Evolutionary conservation across 345 rosid species (phyloP).

Genomic region (Syzygium aromaticum): DNA sequence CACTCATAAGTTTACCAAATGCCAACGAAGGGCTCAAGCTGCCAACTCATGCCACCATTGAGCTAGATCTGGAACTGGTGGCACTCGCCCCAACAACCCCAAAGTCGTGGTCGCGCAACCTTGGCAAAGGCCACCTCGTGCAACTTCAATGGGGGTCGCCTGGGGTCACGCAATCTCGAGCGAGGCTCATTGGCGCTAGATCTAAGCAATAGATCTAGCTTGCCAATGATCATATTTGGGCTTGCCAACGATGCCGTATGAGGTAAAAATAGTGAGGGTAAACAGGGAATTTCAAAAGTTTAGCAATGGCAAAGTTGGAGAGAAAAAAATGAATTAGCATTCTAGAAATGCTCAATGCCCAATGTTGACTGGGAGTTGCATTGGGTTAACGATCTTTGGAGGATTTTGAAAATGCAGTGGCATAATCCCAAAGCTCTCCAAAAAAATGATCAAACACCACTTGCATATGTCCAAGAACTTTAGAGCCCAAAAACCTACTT

Average conservation of each 20-base stretch:
- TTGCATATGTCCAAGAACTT: neutral
- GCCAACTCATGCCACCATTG: neutral
- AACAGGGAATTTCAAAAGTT: neutral
- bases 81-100: neutral
- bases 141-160: neutral
- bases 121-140: fast-evolving
- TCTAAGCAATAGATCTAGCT: fast-evolving
- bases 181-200: neutral
- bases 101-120: neutral
- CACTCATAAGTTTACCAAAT: neutral
- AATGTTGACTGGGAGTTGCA: neutral
- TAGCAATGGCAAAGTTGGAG: neutral
- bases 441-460: fast-evolving
- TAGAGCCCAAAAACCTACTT: neutral
- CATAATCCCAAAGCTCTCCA: neutral
- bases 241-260: fast-evolving
- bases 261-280: neutral
- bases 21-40: neutral
- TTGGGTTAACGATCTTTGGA: neutral
- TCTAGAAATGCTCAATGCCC: fast-evolving
- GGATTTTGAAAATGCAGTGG: neutral
- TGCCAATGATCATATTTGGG: fast-evolving
- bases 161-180: neutral
- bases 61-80: fast-evolving
- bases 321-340: too few species aligned